Evolutionary conservation across 352 stramenopile species (phyloP).

Genomic region (Phytopythium chamaehyphon): DNA sequence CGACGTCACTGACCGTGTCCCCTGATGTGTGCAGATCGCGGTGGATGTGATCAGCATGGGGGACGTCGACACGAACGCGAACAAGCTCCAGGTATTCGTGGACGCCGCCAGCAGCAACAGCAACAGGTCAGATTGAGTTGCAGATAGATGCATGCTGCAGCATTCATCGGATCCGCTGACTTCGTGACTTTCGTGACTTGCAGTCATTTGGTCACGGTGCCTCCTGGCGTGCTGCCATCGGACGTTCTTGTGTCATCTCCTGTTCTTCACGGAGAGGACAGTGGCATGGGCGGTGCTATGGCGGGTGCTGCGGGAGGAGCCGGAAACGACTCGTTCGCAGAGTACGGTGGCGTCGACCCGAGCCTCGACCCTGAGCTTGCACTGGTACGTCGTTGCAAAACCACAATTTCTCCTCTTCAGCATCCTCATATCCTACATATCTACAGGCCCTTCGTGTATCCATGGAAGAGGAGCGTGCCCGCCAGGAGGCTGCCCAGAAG

Average conservation of each 20-base stretch:
- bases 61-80: slow-evolving; percentile 89
- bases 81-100: slow-evolving; percentile 89
- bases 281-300: slow-evolving; percentile 40
- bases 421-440: background rate
- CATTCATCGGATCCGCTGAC: no score
- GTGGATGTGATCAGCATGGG: slow-evolving; percentile 98
- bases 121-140: slow-evolving; percentile 61
- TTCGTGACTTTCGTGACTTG: no score
- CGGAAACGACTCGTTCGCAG: slow-evolving; percentile 78
- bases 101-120: slow-evolving; percentile 93
- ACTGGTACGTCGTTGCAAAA: slow-evolving; percentile 63
- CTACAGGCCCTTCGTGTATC: slow-evolving; percentile 91
- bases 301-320: slow-evolving; percentile 23
- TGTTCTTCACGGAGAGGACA: slow-evolving; percentile 90
- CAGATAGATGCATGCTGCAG: no score
- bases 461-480: slow-evolving; percentile 98
- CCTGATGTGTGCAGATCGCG: slow-evolving; percentile 69
- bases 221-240: slow-evolving; percentile 94
- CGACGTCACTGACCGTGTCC: background rate
- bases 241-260: slow-evolving; percentile 96
- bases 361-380: slow-evolving; percentile 98
- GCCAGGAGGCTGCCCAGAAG: slow-evolving; percentile 93
- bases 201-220: slow-evolving; percentile 96
- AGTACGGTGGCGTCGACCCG: slow-evolving; percentile 96
- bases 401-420: background rate